Percentiles rank a stretch among this genome's conserved stretches.
Evolutionary conservation across 768 basidiomycete genomes (phyloP).

Genomic region (Macrolepiota albuminosa): DNA sequence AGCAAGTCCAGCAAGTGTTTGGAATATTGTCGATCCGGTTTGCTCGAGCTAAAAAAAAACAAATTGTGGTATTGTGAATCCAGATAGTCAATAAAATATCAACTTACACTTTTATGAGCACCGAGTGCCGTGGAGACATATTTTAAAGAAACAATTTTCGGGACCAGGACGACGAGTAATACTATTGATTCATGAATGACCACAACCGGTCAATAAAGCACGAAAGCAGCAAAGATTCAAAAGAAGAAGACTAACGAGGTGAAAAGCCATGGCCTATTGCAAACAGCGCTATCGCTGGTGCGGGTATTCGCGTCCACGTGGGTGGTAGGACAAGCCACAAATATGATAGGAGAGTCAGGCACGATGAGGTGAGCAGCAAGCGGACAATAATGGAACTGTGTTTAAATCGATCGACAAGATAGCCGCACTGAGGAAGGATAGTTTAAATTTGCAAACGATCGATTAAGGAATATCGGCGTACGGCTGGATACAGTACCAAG

Average conservation of each 20-base stretch:
- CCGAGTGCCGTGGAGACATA: conserved; percentile 78
- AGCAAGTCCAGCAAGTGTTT: conserved; percentile 66
- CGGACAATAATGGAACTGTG: conserved; percentile 53
- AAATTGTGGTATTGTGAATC: not conserved
- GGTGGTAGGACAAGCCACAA: conserved; percentile 65
- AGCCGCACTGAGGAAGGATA: conserved; percentile 46
- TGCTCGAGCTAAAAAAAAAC: conserved; percentile 54
- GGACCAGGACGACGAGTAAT: conserved; percentile 69
- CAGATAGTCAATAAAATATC: not conserved
- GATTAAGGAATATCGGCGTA: conserved; percentile 26
- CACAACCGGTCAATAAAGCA: conserved; percentile 2
- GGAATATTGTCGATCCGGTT: conserved; percentile 66
- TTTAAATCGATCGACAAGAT: conserved; percentile 55
- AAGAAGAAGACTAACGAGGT: conserved; percentile 43
- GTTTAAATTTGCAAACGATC: not conserved
- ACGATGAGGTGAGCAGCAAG: conserved; percentile 53
- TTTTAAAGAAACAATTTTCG: conserved; percentile 62
- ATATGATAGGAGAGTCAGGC: conserved; percentile 57
- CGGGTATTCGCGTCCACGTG: conserved; percentile 47
- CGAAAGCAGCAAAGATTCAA: not conserved
- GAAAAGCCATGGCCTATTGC: conserved; percentile 71
- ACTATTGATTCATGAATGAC: conserved; percentile 33
- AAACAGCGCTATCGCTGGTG: conserved; percentile 59
- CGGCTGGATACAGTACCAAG: conserved; percentile 64
- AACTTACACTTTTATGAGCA: conserved; percentile 70